Evolutionary conservation across 192 early-diverging fungal species (phyloP), one percentile per base, ranked within the genome.

Genomic region (Backusella luteola): DNA sequence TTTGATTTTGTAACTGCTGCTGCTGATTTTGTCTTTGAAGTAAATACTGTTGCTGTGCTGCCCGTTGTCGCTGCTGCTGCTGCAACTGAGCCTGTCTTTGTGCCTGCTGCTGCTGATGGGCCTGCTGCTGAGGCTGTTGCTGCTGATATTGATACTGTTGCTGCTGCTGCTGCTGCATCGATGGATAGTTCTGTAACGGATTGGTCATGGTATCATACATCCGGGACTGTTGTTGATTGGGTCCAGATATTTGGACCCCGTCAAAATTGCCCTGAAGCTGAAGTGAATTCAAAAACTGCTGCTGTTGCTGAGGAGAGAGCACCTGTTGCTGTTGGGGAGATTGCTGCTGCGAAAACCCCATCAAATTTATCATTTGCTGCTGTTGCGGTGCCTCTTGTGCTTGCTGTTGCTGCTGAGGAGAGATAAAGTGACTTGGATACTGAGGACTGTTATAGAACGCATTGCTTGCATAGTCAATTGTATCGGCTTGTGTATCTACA

Each of bases 201-300:
- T 49, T 71, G 26, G 70, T 34, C 41, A 71, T 49, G 17, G 35
- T 44, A 71, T 71, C 70, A 34, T 71, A 71, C 12, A 71, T 71
- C 26, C 70, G 41, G 19, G 69, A 38, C 38, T 70, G 69, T 5
- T 70, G 69, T 12, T 71, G 70, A 71, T 71, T 71, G 70, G 70
- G 44, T 49, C 70, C 70, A 34, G 70, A 71, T 6, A 71, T 71
- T 71, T 36, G 70, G 70, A 71, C 70, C 70, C 70, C 70, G 70
- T 71, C 70, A 71, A 46, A 71, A 44, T 39, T 71, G 70, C 70
- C 70, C 70, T 71, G 70, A 71, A 49, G 70, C 26, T 21, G 70
- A 42, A 32, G 29, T 32, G 70, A 17, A 26, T 1, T 46, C 39
- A 71, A 21, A 32, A 71, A 71, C 44, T 46, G 70, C 29, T 46